Conservation (phyloP, 805 yeast genomes). For the Myxozyma vanderwaltii region DNA sequence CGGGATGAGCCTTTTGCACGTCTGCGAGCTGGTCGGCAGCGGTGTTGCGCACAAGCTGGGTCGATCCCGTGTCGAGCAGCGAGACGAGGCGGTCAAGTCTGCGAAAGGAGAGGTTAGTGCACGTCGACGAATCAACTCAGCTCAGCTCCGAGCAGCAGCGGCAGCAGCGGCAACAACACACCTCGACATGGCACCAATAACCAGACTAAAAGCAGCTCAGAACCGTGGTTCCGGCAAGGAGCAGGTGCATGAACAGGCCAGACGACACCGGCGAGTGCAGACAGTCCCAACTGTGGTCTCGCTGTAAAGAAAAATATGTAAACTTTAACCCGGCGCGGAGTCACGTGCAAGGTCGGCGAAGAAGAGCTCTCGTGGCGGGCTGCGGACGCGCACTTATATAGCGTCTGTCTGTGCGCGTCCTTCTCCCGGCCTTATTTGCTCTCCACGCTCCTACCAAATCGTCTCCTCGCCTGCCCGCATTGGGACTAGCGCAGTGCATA, state of each 20-base stretch:
- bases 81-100: slow-evolving; percentile 61
- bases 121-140: no score
- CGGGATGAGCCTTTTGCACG: slow-evolving; percentile 91
- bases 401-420: slow-evolving; percentile 8
- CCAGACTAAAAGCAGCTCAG: not conserved
- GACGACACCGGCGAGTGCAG: not conserved
- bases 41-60: slow-evolving; percentile 87
- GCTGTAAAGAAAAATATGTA: slow-evolving; percentile 8
- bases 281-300: no score
- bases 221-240: slow-evolving; percentile 8
- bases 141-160: no score
- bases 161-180: slow-evolving; percentile 2
- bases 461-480: no score
- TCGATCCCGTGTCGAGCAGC: slow-evolving; percentile 87
- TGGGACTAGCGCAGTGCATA: not conserved
- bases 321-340: slow-evolving; percentile 9
- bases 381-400: slow-evolving; percentile 23
- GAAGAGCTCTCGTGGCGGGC: slow-evolving; percentile 15
- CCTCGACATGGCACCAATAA: slow-evolving; percentile 22
- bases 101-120: slow-evolving; percentile 43
- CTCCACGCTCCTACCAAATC: no score
- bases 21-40: slow-evolving; percentile 98
- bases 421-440: not conserved
- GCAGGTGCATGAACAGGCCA: not conserved
- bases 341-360: slow-evolving; percentile 3